Conservation (phyloP, 371 early-diverging fungal species). For the Massospora cicadina region DNA sequence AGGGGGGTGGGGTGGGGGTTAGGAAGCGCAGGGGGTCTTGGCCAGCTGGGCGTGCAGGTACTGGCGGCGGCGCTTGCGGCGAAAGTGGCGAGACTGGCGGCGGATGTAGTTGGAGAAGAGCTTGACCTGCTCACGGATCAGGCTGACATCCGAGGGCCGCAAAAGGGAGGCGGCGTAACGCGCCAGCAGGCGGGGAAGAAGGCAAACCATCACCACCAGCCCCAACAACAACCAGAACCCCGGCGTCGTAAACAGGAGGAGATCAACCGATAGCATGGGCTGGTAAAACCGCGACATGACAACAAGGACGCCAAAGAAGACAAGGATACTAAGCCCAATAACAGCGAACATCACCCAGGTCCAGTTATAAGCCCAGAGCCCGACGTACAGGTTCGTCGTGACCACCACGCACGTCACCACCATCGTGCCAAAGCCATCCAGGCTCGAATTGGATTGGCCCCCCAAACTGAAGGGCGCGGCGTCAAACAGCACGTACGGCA, state of each 20-base stretch:
- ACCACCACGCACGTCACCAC: constrained; percentile 34
- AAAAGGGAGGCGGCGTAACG: constrained; percentile 37
- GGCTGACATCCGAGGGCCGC: constrained; percentile 48
- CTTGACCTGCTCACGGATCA: constrained; percentile 31
- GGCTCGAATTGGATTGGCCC: background rate
- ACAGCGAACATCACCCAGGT: constrained; percentile 33
- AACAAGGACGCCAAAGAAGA: constrained; percentile 30
- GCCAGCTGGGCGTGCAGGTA: background rate
- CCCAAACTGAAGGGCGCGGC: constrained; percentile 9
- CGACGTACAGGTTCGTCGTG: constrained; percentile 49
- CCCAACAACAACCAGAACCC: constrained; percentile 53
- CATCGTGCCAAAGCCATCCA: constrained; percentile 17
- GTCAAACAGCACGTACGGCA: constrained; percentile 11
- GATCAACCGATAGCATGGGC: constrained; percentile 35
- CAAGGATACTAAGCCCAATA: constrained; percentile 24
- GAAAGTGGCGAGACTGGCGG: background rate
- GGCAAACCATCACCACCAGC: constrained; percentile 30
- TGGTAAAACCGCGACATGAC: constrained; percentile 30
- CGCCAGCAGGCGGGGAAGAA: constrained; percentile 42
- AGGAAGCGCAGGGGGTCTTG: background rate
- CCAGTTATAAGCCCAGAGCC: constrained; percentile 55
- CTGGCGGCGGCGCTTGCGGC: background rate
- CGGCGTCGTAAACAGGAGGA: constrained; percentile 31
- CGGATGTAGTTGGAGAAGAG: constrained; percentile 1
- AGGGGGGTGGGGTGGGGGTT: background rate